These are phyloP conservation scores for Anaeromyces robustus DNA, from an alignment of 192 early-diverging fungal species.

Conservation along the genomic window DNA sequence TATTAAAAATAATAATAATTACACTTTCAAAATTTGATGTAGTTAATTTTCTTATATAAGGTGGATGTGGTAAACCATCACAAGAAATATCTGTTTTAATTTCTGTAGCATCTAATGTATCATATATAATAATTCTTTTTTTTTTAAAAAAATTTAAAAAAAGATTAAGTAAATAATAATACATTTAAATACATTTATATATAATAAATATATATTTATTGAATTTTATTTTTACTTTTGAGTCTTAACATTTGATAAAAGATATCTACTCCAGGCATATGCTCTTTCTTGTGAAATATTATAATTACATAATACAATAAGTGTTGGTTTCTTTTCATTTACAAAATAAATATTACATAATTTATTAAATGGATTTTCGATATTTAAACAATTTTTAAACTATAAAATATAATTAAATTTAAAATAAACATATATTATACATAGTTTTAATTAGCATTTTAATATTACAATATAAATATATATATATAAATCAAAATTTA, in stretches of 20 bases:
- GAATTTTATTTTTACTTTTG: not conserved
- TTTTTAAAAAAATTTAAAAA: too few species aligned
- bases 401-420: not conserved
- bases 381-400: not conserved
- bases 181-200: too few species aligned
- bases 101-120: not conserved
- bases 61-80: not conserved
- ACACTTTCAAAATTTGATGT: not conserved
- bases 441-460: too few species aligned
- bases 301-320: not conserved
- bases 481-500: too few species aligned
- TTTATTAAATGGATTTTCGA: not conserved
- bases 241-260: not conserved
- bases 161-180: too few species aligned
- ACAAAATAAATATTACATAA: not conserved
- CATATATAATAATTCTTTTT: not conserved
- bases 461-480: too few species aligned
- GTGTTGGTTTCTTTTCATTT: not conserved
- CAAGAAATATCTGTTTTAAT: not conserved
- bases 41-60: not conserved
- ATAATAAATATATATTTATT: too few species aligned
- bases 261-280: not conserved
- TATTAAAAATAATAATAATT: not conserved
- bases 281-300: not conserved
- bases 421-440: too few species aligned